Evolutionary conservation across 345 rosid genomes (phyloP).

Genomic region (Kandelia obovata): DNA sequence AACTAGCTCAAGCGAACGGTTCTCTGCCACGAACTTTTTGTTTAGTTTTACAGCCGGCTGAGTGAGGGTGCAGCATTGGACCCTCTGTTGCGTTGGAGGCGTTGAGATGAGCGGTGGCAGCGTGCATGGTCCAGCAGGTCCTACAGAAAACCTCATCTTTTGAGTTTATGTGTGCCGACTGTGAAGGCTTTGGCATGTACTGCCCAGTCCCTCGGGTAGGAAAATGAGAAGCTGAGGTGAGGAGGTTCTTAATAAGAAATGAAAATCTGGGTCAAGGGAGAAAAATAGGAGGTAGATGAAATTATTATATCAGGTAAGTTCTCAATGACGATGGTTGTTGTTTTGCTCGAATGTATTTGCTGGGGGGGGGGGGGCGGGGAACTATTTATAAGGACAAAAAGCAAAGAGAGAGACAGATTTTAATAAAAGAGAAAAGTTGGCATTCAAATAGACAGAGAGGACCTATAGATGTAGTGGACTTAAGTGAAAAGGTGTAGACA

Average conservation of each 20-base stretch:
- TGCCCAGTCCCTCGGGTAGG: background rate
- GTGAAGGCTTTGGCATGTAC: no score
- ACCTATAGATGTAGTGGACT: background rate
- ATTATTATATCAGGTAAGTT: background rate
- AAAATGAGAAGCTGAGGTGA: background rate
- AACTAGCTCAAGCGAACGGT: conserved; percentile 1
- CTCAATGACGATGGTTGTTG: background rate
- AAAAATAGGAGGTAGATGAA: background rate
- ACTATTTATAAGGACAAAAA: conserved; percentile 20
- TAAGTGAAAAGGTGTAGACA: no score
- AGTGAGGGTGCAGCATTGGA: conserved; percentile 17
- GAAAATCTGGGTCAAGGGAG: background rate
- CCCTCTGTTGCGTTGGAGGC: background rate
- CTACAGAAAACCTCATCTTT: conserved; percentile 26
- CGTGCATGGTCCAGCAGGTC: conserved; percentile 25
- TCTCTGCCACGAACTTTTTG: conserved; percentile 2
- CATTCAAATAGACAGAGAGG: background rate
- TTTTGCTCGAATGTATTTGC: background rate
- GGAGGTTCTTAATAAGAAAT: background rate
- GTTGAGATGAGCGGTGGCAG: background rate
- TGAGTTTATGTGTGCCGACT: no score
- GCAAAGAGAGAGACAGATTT: background rate
- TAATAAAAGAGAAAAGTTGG: background rate
- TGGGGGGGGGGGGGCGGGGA: background rate
- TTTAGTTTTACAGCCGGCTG: conserved; percentile 14